Conservation (phyloP, 2,329 filamentous ascomycete species). For the Penicillium sp. region DNA sequence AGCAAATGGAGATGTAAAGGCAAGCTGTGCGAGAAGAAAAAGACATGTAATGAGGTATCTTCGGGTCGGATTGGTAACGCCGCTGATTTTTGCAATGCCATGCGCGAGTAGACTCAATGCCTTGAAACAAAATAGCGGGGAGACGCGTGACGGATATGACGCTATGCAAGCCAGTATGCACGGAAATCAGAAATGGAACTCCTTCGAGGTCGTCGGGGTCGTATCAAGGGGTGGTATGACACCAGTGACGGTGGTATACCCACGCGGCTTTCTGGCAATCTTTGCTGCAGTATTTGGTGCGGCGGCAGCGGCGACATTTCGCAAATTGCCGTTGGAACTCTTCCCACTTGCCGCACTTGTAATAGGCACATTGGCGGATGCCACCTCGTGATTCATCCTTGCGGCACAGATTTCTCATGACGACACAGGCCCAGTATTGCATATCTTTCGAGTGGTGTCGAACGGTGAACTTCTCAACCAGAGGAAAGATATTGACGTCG, state of each 20-base stretch:
- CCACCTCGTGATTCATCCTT: conserved; percentile 94
- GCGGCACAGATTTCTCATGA: conserved; percentile 97
- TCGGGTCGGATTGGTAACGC: conserved; percentile 36
- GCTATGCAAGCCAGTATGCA: conserved; percentile 40
- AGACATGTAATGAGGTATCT: conserved; percentile 39
- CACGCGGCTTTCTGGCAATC: conserved; percentile 99
- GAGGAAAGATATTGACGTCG: conserved; percentile 96
- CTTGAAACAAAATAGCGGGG: conserved; percentile 26
- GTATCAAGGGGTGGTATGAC: conserved; percentile 50
- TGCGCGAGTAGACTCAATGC: conserved; percentile 32
- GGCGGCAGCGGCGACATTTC: conserved; percentile 91
- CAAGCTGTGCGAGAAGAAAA: conserved; percentile 13
- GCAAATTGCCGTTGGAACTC: conserved; percentile 95
- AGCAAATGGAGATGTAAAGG: conserved; percentile 10
- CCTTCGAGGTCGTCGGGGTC: conserved; percentile 27
- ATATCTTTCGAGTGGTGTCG: conserved; percentile 93
- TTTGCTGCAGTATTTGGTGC: conserved; percentile 99
- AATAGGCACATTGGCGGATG: conserved; percentile 96
- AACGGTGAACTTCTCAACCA: conserved; percentile 97
- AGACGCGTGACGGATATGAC: conserved; percentile 31
- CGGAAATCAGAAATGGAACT: conserved; percentile 31
- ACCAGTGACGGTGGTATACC: conserved; percentile 98
- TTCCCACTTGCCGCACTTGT: conserved; percentile 98
- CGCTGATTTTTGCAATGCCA: conserved; percentile 39
- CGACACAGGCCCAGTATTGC: conserved; percentile 99